phyloP scores from a whole-genome alignment of 352 stramenopile species.

The Globisporangium lucens region DNA sequence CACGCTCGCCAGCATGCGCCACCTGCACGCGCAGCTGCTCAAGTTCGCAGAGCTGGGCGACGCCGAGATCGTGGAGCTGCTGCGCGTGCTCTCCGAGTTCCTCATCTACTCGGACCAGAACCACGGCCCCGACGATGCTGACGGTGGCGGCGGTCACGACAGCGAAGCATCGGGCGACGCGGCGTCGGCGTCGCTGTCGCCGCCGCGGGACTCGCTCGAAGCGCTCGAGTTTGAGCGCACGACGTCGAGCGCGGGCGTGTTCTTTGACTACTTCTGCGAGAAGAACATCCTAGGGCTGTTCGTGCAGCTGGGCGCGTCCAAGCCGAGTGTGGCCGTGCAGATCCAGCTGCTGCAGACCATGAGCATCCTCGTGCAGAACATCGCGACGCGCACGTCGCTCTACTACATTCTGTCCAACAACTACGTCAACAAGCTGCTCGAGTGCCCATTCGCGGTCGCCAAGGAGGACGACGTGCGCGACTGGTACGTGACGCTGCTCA shows the following conservation, averaged over 20 bases:
- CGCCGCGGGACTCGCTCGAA: constrained; percentile 11
- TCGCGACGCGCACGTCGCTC: constrained; percentile 85
- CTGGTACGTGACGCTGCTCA: constrained; percentile 88
- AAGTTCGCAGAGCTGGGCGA: constrained; percentile 55
- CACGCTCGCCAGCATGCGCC: constrained; percentile 64
- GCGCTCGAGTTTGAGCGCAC: constrained; percentile 22
- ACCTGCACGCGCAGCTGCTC: constrained; percentile 71
- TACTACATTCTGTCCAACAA: constrained; percentile 97
- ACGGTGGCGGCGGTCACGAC: not conserved
- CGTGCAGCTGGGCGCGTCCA: constrained; percentile 71
- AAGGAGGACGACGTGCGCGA: constrained; percentile 82
- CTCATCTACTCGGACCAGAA: constrained; percentile 89
- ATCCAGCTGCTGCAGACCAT: constrained; percentile 93
- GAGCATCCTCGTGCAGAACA: constrained; percentile 90
- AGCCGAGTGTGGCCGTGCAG: constrained; percentile 69
- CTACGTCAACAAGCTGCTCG: constrained; percentile 92
- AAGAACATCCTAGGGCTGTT: constrained; percentile 94
- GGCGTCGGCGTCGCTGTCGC: not conserved
- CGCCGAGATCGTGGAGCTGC: constrained; percentile 74
- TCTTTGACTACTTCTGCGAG: constrained; percentile 97
- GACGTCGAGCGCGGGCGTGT: constrained; percentile 40
- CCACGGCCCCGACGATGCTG: constrained; percentile 25
- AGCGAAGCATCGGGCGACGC: not conserved
- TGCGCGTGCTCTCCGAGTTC: constrained; percentile 81
- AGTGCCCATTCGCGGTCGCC: constrained; percentile 68